Evolutionary conservation across 2,329 filamentous ascomycete species (phyloP), one percentile per base, ranked within the genome.

Genomic region (Trichoderma pleuroti): DNA sequence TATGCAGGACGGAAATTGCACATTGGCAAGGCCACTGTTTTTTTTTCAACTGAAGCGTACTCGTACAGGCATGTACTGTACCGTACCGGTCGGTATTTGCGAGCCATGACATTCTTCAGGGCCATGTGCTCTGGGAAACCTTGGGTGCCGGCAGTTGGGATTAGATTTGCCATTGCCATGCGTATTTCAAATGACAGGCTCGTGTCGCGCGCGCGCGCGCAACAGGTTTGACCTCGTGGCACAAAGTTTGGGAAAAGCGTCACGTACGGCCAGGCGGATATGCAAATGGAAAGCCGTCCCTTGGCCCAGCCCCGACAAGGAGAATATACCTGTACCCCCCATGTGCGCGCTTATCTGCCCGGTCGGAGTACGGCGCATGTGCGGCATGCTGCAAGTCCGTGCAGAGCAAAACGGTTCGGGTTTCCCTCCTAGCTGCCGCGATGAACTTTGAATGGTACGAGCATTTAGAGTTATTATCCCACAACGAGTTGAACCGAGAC

Each of bases 391-490:
- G 26, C 9, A 59, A 32, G 36, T 49, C n/a, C 28, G 36, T 67
- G 52, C 52, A 68, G 54, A 28, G 65, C 36, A 34, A 67, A 67
- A 46, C 12, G 18, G n/a, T n/a, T 46, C 54, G 65, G 54, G 26
- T 46, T 49, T 21, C 34, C 14, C 26, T 59, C 65, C 28, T 61
- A 52, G 63, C 63, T 66, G 63, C 56, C 56, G 65, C 56, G 65
- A 52, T 60, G 65, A 68, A 52, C 39, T 52, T 60, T 68, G 65
- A 36, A 52, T 52, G 65, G 65, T 68, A 68, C 65, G 65, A 68
- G 56, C 26, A 49, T 68, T 68, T 68, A 61, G 10, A 68, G 39
- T 68, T 68, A 52, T 61, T 68, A 52, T 61, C 24, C 56, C 56
- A 68, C 34, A 11, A 61, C 56, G 65, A 68, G 9, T 60, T 52